Evolutionary conservation across 176 grass and related monocot species (phyloP).

Genomic region (Dactylis glomerata): DNA sequence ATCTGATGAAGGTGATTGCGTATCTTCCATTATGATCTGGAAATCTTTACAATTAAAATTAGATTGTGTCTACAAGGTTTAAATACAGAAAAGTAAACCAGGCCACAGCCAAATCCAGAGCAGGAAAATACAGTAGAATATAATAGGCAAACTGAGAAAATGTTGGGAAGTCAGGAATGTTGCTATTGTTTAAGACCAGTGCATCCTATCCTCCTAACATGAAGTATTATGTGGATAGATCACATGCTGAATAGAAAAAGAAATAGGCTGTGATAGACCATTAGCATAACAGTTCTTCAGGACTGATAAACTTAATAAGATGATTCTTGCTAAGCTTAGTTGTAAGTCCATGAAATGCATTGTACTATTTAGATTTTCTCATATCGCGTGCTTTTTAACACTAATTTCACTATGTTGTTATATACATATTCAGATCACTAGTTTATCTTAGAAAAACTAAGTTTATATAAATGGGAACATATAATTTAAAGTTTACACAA

Average conservation of each 20-base stretch:
- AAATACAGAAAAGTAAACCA: no score
- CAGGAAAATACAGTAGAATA: no score
- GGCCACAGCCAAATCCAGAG: no score
- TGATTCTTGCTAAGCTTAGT: not conserved
- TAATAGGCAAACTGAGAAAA: no score
- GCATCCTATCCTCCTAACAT: not conserved
- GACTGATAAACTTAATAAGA: not conserved
- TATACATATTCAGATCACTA: not conserved
- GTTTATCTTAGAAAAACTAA: not conserved
- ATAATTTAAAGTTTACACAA: not conserved
- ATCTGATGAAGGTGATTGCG: slow-evolving; percentile 31
- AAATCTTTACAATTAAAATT: no score
- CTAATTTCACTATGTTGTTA: not conserved
- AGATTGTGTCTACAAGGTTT: not conserved
- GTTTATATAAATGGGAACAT: not conserved
- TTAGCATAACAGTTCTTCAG: not conserved
- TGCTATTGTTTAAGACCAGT: not conserved
- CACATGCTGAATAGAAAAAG: not conserved
- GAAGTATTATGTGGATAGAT: not conserved
- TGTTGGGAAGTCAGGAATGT: not conserved
- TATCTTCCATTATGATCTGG: not conserved
- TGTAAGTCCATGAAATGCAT: not conserved
- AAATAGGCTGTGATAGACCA: not conserved
- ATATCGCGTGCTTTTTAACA: not conserved
- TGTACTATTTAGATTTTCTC: not conserved